These are phyloP conservation scores for Calcarisporium arbuscula DNA, from an alignment of 2,329 filamentous ascomycete species.

Conservation along the genomic window DNA sequence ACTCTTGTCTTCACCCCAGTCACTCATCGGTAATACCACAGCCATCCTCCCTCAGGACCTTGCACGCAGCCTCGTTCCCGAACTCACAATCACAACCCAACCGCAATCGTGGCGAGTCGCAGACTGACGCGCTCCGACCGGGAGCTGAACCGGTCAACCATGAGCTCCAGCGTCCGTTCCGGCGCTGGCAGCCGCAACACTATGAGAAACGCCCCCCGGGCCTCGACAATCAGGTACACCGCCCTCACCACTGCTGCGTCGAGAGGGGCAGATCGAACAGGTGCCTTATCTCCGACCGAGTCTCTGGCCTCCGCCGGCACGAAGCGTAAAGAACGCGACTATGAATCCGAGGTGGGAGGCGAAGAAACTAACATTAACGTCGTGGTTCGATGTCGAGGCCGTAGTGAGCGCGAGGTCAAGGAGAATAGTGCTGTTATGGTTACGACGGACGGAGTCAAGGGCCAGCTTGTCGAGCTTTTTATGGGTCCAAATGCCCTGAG, in stretches of 20 bases:
- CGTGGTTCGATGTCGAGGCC: slow-evolving; percentile 87
- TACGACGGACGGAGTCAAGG: slow-evolving; percentile 79
- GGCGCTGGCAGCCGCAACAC: slow-evolving; percentile 17
- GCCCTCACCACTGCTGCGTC: slow-evolving; percentile 14
- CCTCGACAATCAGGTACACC: slow-evolving; percentile 17
- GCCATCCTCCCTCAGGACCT: no score
- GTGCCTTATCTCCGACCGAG: slow-evolving; percentile 62
- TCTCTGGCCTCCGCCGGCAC: slow-evolving; percentile 56
- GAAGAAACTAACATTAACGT: slow-evolving; percentile 97
- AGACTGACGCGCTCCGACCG: slow-evolving; percentile 30
- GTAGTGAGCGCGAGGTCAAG: slow-evolving; percentile 84
- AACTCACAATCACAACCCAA: no score
- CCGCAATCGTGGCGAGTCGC: slow-evolving; percentile 26
- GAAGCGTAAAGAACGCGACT: slow-evolving; percentile 86
- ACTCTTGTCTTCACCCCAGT: no score
- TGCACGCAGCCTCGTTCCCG: no score
- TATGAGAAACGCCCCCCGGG: slow-evolving; percentile 15
- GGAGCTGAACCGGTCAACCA: slow-evolving; percentile 27
- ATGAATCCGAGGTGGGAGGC: slow-evolving; percentile 55
- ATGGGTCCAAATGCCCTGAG: slow-evolving; percentile 90
- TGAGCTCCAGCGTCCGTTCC: slow-evolving; percentile 23
- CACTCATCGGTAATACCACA: no score
- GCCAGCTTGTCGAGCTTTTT: slow-evolving; percentile 74
- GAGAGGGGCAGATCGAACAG: slow-evolving; percentile 18
- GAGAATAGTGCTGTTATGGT: slow-evolving; percentile 96